Base-by-base conservation (phyloP, 768 basidiomycete species). In the Hypholoma sublateritium region DNA sequence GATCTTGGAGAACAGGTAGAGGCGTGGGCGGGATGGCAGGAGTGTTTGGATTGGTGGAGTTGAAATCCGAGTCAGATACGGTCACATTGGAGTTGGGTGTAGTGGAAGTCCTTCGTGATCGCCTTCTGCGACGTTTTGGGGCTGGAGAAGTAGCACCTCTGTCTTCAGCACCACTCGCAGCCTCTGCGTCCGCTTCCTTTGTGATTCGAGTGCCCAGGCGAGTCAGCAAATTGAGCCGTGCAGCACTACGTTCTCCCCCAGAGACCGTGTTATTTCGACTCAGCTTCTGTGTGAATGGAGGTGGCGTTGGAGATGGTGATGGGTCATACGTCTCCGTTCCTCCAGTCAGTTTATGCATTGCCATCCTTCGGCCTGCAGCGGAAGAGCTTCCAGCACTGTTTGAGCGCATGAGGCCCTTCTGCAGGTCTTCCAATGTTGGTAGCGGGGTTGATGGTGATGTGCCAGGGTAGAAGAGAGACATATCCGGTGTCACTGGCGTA, bases 281-380 rank as follows among this genome's bases (percentile, higher is more conserved):
- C 32, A 87, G 72, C 59, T 75, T 77, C 7, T 67, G 72, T 6
- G 69, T 61, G 6, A 70, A 63, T 7, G 78, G 77, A 35, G 78
- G 77, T 13, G 77, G 76, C 7, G 83, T 80, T 14, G 84, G 81
- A 3, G 84, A 84, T 9, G 88, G 83, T 21, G 83, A 78, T 45
- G 82, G 75, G 57, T 89, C 87, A 59, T 84, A 82, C 4, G 79
- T 74, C 59, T 90, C 89, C 47, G 80, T 79, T 24, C 87, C 88
- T 39, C 91, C 89, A 1, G 89, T 93, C 54, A 97, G 77, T 69
- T 93, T 95, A 60, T 86, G 85, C 83, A 96, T 84, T 4, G 93
- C 93, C 70, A 85, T 75, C 63, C 84, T 81, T 46, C 89, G 76
- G 32, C 76, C 75, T 28, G 84, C 85, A 66, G 88, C 53, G 53